Evolutionary conservation across 441 rosid genomes (phyloP).

Genomic region (Melastoma candidum): DNA sequence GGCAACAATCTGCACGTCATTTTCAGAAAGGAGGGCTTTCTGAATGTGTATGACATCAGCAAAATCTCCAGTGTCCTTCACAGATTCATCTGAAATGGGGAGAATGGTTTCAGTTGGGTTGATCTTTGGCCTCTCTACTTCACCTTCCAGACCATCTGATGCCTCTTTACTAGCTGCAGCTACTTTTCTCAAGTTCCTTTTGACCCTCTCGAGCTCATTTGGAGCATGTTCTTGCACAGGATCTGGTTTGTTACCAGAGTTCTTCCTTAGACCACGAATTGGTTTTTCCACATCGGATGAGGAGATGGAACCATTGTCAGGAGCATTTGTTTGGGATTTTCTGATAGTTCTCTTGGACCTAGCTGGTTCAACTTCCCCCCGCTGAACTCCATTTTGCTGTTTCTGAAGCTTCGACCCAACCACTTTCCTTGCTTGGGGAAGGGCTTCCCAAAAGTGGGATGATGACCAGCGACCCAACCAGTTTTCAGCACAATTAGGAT

Average conservation of each 20-base stretch:
- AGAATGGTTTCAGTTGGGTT: neutral
- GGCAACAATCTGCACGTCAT: neutral
- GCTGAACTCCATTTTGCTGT: conserved; percentile 23
- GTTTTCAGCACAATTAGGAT: conserved; percentile 47
- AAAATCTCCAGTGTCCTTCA: conserved; percentile 5
- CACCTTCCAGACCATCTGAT: neutral
- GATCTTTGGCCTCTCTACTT: conserved; percentile 2
- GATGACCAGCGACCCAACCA: conserved; percentile 84
- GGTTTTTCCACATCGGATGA: conserved; percentile 30
- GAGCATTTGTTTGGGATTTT: conserved; percentile 29
- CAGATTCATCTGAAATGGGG: neutral
- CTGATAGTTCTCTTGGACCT: conserved; percentile 36
- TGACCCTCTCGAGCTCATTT: conserved; percentile 37
- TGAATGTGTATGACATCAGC: neutral
- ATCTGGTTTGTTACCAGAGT: conserved; percentile 21
- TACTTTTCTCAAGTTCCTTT: conserved; percentile 37
- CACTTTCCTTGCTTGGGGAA: conserved; percentile 29
- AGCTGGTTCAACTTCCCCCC: conserved; percentile 27
- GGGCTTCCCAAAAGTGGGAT: conserved; percentile 47
- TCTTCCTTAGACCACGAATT: conserved; percentile 41
- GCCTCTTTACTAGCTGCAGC: conserved; percentile 34
- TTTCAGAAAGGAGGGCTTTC: neutral
- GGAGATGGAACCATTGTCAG: conserved; percentile 25
- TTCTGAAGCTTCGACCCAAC: conserved; percentile 22
- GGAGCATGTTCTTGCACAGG: conserved; percentile 32